Percentiles rank a stretch among this genome's conserved stretches.
These are phyloP conservation scores for Penicillium sp. DNA, from an alignment of 2,329 filamentous ascomycete genomes.

Conservation along the genomic window DNA sequence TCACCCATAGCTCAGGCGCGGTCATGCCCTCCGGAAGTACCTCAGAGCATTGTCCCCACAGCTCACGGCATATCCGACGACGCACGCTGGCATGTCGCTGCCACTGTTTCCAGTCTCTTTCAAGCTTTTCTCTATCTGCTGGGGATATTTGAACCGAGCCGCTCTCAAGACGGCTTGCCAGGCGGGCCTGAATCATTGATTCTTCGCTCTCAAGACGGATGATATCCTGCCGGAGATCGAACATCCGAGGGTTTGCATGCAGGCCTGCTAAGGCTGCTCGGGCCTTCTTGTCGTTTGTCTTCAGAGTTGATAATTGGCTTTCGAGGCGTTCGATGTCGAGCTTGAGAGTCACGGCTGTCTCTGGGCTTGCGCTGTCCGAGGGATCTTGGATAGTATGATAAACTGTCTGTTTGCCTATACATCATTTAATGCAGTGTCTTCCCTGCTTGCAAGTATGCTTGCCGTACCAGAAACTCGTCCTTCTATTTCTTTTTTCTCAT, in stretches of 20 bases:
- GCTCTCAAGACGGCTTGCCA: constrained; percentile 45
- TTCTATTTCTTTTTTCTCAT: constrained; percentile 59
- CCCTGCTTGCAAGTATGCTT: neutral
- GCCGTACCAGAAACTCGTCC: constrained; percentile 53
- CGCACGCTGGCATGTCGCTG: constrained; percentile 40
- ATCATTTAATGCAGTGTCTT: neutral
- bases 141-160: constrained; percentile 45
- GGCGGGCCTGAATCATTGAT: constrained; percentile 37
- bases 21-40: constrained; percentile 49
- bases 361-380: constrained; percentile 48
- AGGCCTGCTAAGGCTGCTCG: constrained; percentile 49
- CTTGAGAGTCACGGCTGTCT: constrained; percentile 52
- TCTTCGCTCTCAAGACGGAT: constrained; percentile 48
- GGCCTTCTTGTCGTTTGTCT: constrained; percentile 50
- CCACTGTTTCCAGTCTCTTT: constrained; percentile 50
- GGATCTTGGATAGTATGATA: constrained; percentile 59
- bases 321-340: constrained; percentile 49
- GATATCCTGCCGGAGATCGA: constrained; percentile 50
- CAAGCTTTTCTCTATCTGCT: constrained; percentile 49
- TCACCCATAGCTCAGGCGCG: constrained; percentile 52
- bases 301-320: constrained; percentile 46
- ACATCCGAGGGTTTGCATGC: constrained; percentile 50
- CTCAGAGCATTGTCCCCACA: constrained; percentile 53
- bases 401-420: constrained; percentile 60
- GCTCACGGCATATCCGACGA: constrained; percentile 50